A percentile compares a stretch with the other conserved stretches of the same genome.
Evolutionary conservation across 192 early-diverging fungal genomes (phyloP).

Genomic region (Backusella liffmaniae): DNA sequence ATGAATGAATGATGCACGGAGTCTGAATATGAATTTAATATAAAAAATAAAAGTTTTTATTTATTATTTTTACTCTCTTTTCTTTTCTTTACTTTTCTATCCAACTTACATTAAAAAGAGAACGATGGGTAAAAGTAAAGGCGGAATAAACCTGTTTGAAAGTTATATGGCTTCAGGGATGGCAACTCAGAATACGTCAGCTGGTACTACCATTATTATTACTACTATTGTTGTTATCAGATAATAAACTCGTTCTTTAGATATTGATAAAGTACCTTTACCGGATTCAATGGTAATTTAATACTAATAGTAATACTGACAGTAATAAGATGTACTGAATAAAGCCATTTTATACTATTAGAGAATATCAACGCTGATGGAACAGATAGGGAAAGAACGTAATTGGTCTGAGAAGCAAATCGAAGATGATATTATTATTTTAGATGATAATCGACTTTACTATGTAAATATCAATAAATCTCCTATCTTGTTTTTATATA

Average conservation of each 20-base stretch:
- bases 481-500: background rate
- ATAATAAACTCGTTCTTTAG: background rate
- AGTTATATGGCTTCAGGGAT: conserved; percentile 16
- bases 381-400: conserved; percentile 48
- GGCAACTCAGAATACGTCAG: background rate
- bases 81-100: background rate
- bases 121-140: conserved; percentile 27
- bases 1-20: background rate
- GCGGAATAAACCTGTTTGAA: conserved; percentile 8
- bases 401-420: conserved; percentile 47
- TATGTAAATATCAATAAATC: conserved; percentile 21
- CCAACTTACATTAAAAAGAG: background rate
- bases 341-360: background rate
- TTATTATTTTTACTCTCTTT: background rate
- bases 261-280: conserved; percentile 16
- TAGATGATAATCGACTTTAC: conserved; percentile 45
- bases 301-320: too few species aligned
- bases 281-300: conserved; percentile 26
- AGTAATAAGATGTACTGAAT: too few species aligned
- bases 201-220: background rate
- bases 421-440: conserved; percentile 42
- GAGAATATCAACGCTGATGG: conserved; percentile 49
- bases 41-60: background rate
- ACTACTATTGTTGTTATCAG: background rate
- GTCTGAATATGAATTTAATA: background rate